Evolutionary conservation across 129 eudicot species (phyloP).

Genomic region (Flaveria trinervia): DNA sequence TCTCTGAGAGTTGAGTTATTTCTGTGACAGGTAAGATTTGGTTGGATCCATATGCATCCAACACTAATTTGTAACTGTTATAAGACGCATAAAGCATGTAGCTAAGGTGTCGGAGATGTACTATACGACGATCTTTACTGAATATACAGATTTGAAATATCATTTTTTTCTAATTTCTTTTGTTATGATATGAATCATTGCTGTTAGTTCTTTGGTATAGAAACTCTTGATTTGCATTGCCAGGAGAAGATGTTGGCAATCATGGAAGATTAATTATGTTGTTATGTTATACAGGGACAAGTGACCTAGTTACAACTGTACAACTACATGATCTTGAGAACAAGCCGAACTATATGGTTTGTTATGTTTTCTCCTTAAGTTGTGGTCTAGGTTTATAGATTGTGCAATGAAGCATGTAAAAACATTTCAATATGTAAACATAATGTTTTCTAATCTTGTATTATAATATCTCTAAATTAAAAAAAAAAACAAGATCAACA

Average conservation of each 20-base stretch:
- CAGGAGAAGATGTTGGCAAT: neutral
- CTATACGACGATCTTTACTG: constrained; percentile 15
- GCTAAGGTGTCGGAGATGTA: constrained; percentile 20
- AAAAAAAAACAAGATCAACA: too few relatives aligned
- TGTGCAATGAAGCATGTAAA: too few relatives aligned
- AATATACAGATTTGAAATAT: constrained; percentile 17
- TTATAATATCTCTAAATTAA: too few relatives aligned
- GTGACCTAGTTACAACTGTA: neutral
- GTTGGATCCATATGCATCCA: neutral
- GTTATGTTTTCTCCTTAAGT: too few relatives aligned
- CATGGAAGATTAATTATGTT: neutral
- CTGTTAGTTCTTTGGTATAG: constrained; percentile 5
- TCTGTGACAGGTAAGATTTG: neutral
- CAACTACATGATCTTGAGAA: neutral
- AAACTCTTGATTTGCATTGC: neutral
- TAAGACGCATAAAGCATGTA: constrained; percentile 6
- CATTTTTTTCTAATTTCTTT: neutral
- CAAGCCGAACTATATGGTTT: neutral
- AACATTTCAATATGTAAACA: too few relatives aligned
- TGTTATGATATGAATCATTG: neutral
- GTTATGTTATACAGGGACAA: neutral
- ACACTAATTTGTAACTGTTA: constrained; percentile 25
- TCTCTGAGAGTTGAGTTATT: neutral
- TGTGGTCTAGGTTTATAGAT: too few relatives aligned
- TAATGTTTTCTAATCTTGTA: too few relatives aligned